Base-by-base conservation (phyloP, 1,139 yeast genomes). In the Entelexis paramagnoliae region DNA sequence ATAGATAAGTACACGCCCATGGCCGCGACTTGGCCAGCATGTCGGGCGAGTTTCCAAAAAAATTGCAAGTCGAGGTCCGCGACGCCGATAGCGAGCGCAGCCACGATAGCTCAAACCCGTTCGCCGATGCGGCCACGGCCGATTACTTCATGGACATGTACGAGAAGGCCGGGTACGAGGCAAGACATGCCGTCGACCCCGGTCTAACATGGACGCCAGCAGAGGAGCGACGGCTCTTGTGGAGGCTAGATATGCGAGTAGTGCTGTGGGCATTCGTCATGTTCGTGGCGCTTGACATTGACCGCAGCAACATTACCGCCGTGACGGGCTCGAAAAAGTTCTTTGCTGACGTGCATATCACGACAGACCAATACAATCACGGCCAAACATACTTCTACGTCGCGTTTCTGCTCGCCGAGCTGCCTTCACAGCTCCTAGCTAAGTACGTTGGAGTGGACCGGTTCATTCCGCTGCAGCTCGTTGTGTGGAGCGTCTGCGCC, bases 341-440 rank as follows among this genome's bases (percentile, higher is more conserved):
- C 58, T 78, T 78, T 44, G 63, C 63, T 0, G 79, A 78, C 56
- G 62, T 75, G 54, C 59, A 64, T 2, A 57, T 77, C 56, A 70
- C 72, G 24, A 75, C 78, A 20, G 63, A 72, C 54, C 72, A 77
- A 52, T 76, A 72, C 63, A 78, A 78, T 59, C 60, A 65, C 28
- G 80, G 78, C 5, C 71, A 69, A 55, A 75, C 79, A 14, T 65
- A 76, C 38, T 70, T 70, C 52, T 66, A 71, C 50, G 65, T 73
- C 10, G 65, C 74, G 45, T 78, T 77, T 60, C 62, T 78, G 51
- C 60, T 64, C n/a, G 74, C 78, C 14, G 81, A 78, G 61, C 63
- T 78, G 19, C 81, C 81, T 0, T 77, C 81, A 1, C 80, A 77
- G 60, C 64, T 77, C 58, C 59, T 77, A 17, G 72, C 79, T 10